Evolutionary conservation across 2,329 filamentous ascomycete species (phyloP).

Genomic region (Pseudocercospora fijiensis): DNA sequence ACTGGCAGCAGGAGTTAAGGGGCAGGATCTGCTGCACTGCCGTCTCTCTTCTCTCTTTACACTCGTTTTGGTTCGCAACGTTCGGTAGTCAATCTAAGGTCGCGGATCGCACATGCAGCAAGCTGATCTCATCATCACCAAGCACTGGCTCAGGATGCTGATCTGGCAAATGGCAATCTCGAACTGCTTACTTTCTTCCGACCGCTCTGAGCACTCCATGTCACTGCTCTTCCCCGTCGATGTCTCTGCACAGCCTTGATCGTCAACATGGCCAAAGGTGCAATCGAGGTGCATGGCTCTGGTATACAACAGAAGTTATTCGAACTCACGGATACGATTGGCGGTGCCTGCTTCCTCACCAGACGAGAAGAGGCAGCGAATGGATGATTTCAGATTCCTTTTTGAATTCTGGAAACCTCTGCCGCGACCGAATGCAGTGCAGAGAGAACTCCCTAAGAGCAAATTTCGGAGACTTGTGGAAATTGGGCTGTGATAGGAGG

Average conservation of each 20-base stretch:
- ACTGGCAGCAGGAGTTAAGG: too few relatives aligned
- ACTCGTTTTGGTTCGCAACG: conserved; percentile 7
- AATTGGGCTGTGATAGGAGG: conserved; percentile 1
- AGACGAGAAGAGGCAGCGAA: conserved; percentile 49
- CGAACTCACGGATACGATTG: conserved; percentile 61
- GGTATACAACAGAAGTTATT: conserved; percentile 61
- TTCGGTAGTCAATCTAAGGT: conserved; percentile 4
- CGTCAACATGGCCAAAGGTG: conserved; percentile 43
- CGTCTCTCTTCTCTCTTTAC: too few relatives aligned
- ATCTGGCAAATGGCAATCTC: conserved; percentile 54
- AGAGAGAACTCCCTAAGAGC: conserved; percentile 3
- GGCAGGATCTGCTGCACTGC: too few relatives aligned
- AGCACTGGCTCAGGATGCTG: conserved; percentile 52
- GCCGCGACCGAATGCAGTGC: conserved; percentile 1
- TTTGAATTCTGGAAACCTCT: conserved; percentile 12
- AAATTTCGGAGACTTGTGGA: conserved; percentile 7
- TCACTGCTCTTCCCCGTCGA: conserved; percentile 17
- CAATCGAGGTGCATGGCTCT: conserved; percentile 56
- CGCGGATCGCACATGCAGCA: conserved; percentile 46
- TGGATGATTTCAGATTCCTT: conserved; percentile 50
- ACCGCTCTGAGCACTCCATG: conserved; percentile 6
- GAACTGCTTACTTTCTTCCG: conserved; percentile 43
- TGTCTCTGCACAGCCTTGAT: conserved; percentile 11
- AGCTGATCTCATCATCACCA: conserved; percentile 52
- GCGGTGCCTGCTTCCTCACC: conserved; percentile 51